Conservation (phyloP, 2,329 filamentous ascomycete species). For the Alternaria rosae region DNA sequence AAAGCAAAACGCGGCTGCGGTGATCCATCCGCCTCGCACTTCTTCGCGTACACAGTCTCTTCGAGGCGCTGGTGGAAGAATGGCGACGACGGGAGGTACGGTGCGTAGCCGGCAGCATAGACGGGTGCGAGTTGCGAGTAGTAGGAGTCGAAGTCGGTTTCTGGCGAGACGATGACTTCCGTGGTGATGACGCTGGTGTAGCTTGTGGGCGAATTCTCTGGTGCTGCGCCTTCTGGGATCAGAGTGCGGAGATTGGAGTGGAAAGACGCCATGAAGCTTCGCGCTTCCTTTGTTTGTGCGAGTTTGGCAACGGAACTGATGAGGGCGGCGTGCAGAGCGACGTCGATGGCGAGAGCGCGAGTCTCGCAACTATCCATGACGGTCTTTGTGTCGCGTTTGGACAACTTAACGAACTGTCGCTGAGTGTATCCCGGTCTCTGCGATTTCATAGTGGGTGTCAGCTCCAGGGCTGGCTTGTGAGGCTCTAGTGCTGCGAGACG, state of each 20-base stretch:
- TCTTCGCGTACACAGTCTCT: constrained; percentile 7
- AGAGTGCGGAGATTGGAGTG: constrained; percentile 33
- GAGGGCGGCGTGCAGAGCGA: constrained; percentile 26
- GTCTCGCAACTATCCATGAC: constrained; percentile 20
- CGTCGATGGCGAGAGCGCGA: constrained; percentile 14
- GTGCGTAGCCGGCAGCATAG: constrained; percentile 26
- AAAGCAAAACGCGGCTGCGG: constrained; percentile 28
- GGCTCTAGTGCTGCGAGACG: constrained; percentile 28
- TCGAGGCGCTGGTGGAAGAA: constrained; percentile 31
- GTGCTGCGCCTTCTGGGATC: constrained; percentile 24
- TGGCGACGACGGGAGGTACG: constrained; percentile 26
- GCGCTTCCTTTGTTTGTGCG: constrained; percentile 17
- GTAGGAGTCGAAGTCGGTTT: constrained; percentile 22
- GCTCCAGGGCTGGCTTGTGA: constrained; percentile 26
- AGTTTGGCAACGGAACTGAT: constrained; percentile 24
- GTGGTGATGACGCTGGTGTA: constrained; percentile 31
- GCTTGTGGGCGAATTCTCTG: constrained; percentile 25
- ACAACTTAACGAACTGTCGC: constrained; percentile 9
- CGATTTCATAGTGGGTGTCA: constrained; percentile 23
- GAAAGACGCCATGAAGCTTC: constrained; percentile 34
- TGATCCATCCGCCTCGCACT: constrained; percentile 20
- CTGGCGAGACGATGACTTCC: constrained; percentile 28
- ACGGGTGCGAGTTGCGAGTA: constrained; percentile 29
- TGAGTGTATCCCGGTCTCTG: constrained; percentile 13
- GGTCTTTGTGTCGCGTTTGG: constrained; percentile 17